Conservation (phyloP, 2,329 filamentous ascomycete genomes). For the Penicillium italicum region DNA sequence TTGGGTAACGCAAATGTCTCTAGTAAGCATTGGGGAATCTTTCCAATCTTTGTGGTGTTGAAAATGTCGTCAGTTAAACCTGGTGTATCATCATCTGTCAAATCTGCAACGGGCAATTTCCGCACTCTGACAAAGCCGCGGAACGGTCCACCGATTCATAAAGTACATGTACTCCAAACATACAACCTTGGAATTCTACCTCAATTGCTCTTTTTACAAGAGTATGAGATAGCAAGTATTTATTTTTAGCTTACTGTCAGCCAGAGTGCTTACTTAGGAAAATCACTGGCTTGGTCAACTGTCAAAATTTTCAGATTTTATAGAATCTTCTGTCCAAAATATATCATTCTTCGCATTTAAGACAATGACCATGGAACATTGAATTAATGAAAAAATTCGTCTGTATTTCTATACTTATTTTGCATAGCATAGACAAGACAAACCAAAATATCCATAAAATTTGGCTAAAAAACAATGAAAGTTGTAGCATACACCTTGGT, state of each 20-base stretch:
- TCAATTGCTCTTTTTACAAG: neutral
- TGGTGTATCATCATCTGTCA: neutral
- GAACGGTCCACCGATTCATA: constrained; percentile 7
- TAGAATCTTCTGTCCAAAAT: neutral
- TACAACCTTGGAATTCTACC: no score
- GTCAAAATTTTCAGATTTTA: no score
- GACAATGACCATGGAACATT: neutral
- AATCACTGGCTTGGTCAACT: neutral
- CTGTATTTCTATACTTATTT: no score
- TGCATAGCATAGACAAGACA: neutral
- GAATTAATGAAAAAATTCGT: no score
- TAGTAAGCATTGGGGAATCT: neutral
- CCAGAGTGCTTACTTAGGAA: neutral
- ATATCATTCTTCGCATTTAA: neutral
- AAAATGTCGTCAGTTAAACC: neutral
- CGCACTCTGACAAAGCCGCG: constrained; percentile 21
- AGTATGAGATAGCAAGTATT: neutral
- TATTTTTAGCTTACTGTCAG: neutral
- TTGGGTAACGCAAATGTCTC: neutral
- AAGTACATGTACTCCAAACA: no score
- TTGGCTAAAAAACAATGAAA: neutral
- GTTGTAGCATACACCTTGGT: neutral
- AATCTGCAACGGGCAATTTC: constrained; percentile 4
- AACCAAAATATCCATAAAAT: neutral
- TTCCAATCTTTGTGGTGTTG: neutral